Base-by-base conservation (phyloP, 306 rosid genomes). In the Lathyrus tuberosus region DNA sequence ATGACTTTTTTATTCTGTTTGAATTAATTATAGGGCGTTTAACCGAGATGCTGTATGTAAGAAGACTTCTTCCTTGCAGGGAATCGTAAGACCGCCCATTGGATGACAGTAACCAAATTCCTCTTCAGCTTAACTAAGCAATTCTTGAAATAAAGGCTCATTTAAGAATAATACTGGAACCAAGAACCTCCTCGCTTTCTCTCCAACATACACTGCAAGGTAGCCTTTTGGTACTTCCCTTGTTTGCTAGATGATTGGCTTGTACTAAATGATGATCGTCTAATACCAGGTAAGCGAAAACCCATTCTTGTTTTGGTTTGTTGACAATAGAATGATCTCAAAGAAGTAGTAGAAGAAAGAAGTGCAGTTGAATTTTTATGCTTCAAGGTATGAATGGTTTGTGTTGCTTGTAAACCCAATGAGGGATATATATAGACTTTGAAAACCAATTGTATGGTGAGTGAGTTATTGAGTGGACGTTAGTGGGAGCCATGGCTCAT, bases 11-110 rank as follows among this genome's bases (percentile, higher is more conserved):
- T 15, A 49, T 38, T 22, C 14, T 2, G 41, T 57, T 33, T 74
- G 67, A 20, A 26, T 6, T 33, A 59, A 5, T 46, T 60, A 80
- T 43, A 14, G 40, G n/a, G n/a, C 2, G 7, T 53, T 72, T 53
- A 83, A 42, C 51, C 40, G 4, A 10, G 86, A 83, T 54, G 66
- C 56, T 31, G 35, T 51, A 31, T 31, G 46, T 31, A 31, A 31
- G 35, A 31, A 31, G 35, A 31, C 35, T 4, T 31, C 35, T 31
- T 4, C 7, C 35, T 31, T 31, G 35, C 35, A 31, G 5, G 35
- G 35, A 31, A 31, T 31, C 0, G 35, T 31, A 31, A 31, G 35
- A 31, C 35, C 35, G 7, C 35, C 35, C 35, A 31, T 31, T 4
- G 35, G 7, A 31, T 31, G 35, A 31, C 6, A 31, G 35, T 31